Evolutionary conservation across 169 alveolate species (phyloP).

Genomic region (Eimeria praecox): DNA sequence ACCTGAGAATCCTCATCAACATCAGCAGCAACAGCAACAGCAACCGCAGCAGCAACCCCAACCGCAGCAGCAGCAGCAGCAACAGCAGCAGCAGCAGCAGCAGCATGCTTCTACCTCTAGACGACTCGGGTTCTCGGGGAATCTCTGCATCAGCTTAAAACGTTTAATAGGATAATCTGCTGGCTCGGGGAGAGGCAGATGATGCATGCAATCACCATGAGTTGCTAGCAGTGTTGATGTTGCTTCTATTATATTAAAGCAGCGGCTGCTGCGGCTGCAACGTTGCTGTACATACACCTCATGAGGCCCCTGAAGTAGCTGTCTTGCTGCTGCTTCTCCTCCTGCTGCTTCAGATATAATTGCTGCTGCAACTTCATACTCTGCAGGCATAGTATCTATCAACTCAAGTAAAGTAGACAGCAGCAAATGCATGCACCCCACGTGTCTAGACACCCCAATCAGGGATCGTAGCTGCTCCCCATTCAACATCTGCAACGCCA

Average conservation of each 20-base stretch:
- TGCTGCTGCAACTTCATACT: background rate
- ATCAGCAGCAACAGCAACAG: too few relatives aligned
- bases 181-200: slow-evolving; percentile 94
- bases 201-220: slow-evolving; percentile 88
- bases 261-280: slow-evolving; percentile 48
- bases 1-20: too few relatives aligned
- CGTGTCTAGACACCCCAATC: background rate
- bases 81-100: too few relatives aligned
- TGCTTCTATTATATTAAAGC: background rate
- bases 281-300: slow-evolving; percentile 61
- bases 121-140: slow-evolving; percentile 95
- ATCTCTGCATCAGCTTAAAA: slow-evolving; percentile 88
- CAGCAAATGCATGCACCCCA: slow-evolving; percentile 18
- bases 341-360: background rate
- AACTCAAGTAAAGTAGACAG: slow-evolving; percentile 21
- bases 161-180: slow-evolving; percentile 92
- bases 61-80: too few relatives aligned
- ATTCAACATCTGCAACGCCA: slow-evolving; percentile 63
- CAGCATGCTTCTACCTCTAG: slow-evolving; percentile 94
- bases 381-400: slow-evolving; percentile 30
- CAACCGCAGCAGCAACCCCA: too few relatives aligned
- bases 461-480: slow-evolving; percentile 23
- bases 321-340: background rate
- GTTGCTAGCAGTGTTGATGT: slow-evolving; percentile 61
- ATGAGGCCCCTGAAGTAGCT: slow-evolving; percentile 7